A percentile compares a stretch with the other conserved stretches of the same genome.
Conservation (phyloP, 2,329 filamentous ascomycete genomes). For the Orbilia javanica region DNA sequence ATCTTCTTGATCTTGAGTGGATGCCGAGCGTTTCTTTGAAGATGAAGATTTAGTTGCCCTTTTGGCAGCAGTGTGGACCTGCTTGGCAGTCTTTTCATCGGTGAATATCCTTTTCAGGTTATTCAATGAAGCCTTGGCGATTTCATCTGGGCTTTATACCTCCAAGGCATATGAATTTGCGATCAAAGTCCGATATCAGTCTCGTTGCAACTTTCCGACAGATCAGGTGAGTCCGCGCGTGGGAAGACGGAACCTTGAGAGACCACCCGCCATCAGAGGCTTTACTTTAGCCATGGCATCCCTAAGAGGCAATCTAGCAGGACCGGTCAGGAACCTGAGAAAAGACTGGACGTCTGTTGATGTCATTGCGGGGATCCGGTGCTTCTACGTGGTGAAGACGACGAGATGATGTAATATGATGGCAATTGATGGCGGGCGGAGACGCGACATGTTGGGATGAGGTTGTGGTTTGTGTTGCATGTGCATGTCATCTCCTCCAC, state of each 20-base stretch:
- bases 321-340: conserved; percentile 48
- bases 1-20: background rate
- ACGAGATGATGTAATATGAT: conserved; percentile 39
- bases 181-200: background rate
- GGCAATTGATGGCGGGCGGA: background rate
- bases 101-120: conserved; percentile 38
- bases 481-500: too few relatives aligned
- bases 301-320: conserved; percentile 42
- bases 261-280: conserved; percentile 39
- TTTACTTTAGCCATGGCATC: conserved; percentile 51
- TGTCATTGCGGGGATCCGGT: conserved; percentile 20
- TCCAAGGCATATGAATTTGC: too few relatives aligned
- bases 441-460: conserved; percentile 40
- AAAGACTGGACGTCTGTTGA: conserved; percentile 41
- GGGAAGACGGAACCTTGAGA: conserved; percentile 33
- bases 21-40: conserved; percentile 45
- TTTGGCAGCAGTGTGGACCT: conserved; percentile 54
- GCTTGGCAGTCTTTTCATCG: conserved; percentile 52
- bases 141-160: conserved; percentile 34
- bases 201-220: background rate
- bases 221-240: conserved; percentile 7
- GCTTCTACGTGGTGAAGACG: background rate
- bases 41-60: conserved; percentile 24
- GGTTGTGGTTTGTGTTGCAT: conserved; percentile 37
- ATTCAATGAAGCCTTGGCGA: conserved; percentile 41